These are phyloP conservation scores for Thymus quinquecostatus DNA, from an alignment of 257 asterid species.

Conservation along the genomic window DNA sequence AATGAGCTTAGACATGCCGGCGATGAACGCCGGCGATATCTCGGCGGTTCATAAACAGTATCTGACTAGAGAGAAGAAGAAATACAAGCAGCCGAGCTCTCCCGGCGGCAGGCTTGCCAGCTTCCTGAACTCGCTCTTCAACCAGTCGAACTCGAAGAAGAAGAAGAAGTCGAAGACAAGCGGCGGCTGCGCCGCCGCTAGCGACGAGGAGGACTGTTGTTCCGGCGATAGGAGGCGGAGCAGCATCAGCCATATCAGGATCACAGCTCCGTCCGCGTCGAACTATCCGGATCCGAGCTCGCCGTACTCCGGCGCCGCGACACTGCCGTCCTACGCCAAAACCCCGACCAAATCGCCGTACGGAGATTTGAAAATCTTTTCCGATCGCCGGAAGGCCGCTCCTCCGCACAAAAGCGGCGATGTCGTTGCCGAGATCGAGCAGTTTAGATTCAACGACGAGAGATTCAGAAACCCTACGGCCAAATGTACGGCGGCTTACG, in stretches of 20 bases:
- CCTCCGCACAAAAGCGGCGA: conserved; percentile 32
- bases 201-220: background rate
- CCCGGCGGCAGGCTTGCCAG: conserved; percentile 79
- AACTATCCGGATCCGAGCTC: conserved; percentile 33
- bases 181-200: background rate
- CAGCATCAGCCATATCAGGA: conserved; percentile 69
- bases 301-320: conserved; percentile 33
- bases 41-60: conserved; percentile 32
- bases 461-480: conserved; percentile 28
- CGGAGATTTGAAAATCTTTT: conserved; percentile 37
- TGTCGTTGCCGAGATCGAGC: conserved; percentile 15
- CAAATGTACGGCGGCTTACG: conserved; percentile 33
- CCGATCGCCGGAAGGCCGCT: conserved; percentile 32
- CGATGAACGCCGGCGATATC: conserved; percentile 36
- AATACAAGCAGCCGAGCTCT: conserved; percentile 79
- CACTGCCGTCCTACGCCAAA: conserved; percentile 48
- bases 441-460: background rate
- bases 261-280: conserved; percentile 23
- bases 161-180: conserved; percentile 55
- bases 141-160: conserved; percentile 57
- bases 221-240: conserved; percentile 47
- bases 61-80: conserved; percentile 41
- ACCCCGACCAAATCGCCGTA: conserved; percentile 55
- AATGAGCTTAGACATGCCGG: conserved; percentile 69
- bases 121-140: conserved; percentile 75